Evolutionary conservation across 1,284 basidiomycete genomes (phyloP).

Genomic region (Trametes pubescens): DNA sequence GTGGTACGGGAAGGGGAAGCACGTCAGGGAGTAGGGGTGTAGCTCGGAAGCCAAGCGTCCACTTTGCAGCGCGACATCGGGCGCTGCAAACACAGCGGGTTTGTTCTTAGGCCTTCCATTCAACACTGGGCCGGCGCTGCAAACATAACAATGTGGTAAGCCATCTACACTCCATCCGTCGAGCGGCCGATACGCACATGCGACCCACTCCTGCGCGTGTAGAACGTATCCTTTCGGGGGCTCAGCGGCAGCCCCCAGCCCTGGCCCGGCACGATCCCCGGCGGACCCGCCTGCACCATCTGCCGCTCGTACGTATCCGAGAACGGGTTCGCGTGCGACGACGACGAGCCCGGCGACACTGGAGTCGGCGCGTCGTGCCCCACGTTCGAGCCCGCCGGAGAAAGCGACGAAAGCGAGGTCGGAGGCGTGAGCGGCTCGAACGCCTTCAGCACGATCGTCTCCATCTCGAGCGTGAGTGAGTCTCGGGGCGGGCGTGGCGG

Average conservation of each 20-base stretch:
- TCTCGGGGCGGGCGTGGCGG: background rate
- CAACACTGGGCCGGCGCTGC: constrained; percentile 32
- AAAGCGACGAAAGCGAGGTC: constrained; percentile 48
- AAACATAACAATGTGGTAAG: background rate
- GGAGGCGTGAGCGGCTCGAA: constrained; percentile 53
- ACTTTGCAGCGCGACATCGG: background rate
- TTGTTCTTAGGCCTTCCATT: constrained; percentile 25
- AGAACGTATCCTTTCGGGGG: constrained; percentile 29
- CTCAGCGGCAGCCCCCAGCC: constrained; percentile 11
- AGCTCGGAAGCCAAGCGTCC: background rate
- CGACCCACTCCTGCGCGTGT: constrained; percentile 20
- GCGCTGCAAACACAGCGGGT: background rate
- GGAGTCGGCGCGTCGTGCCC: constrained; percentile 19
- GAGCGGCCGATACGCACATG: constrained; percentile 23
- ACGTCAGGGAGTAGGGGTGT: background rate
- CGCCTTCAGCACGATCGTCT: constrained; percentile 16
- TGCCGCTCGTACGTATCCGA: constrained; percentile 1
- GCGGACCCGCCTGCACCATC: constrained; percentile 7
- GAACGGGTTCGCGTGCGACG: constrained; percentile 15
- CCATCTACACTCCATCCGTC: background rate
- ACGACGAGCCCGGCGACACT: background rate
- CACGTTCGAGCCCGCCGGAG: constrained; percentile 25
- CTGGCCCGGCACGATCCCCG: constrained; percentile 5
- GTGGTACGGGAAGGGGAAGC: background rate
- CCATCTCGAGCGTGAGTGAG: constrained; percentile 9